Evolutionary conservation across 2,329 filamentous ascomycete species (phyloP).

Genomic region (Trichoderma sp.): DNA sequence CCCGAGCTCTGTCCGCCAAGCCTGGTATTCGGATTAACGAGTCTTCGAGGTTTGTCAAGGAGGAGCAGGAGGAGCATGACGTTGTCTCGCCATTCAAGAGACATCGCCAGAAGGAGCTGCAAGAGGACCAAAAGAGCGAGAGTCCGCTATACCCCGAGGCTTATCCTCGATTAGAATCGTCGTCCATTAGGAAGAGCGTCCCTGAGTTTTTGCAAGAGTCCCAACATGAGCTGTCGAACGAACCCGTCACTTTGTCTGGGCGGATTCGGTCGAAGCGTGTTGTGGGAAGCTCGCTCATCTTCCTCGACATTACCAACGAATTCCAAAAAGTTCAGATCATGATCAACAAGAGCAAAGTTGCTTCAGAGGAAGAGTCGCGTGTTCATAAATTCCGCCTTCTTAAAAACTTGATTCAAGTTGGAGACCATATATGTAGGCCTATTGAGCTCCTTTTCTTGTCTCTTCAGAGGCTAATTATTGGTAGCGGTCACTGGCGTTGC

Average conservation of each 20-base stretch:
- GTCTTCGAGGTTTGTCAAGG: slow-evolving; percentile 20
- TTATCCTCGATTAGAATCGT: slow-evolving; percentile 36
- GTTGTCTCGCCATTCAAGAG: slow-evolving; percentile 37
- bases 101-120: slow-evolving; percentile 34
- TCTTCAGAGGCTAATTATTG: slow-evolving; percentile 27
- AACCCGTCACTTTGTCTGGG: slow-evolving; percentile 46
- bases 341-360: slow-evolving; percentile 60
- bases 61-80: slow-evolving; percentile 25
- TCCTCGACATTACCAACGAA: slow-evolving; percentile 76
- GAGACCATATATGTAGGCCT: slow-evolving; percentile 77
- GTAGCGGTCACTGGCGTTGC: slow-evolving; percentile 68
- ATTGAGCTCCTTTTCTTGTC: slow-evolving; percentile 19
- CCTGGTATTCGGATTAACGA: slow-evolving; percentile 14
- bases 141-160: slow-evolving; percentile 36
- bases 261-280: slow-evolving; percentile 70
- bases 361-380: slow-evolving; percentile 34
- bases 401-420: slow-evolving; percentile 66
- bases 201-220: slow-evolving; percentile 36
- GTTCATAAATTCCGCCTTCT: slow-evolving; percentile 55
- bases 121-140: slow-evolving; percentile 34
- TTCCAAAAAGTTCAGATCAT: slow-evolving; percentile 72
- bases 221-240: slow-evolving; percentile 26
- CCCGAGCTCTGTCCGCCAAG: slow-evolving; percentile 26
- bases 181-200: slow-evolving; percentile 30
- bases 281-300: slow-evolving; percentile 75